A percentile compares a stretch with the other conserved stretches of the same genome.
Evolutionary conservation across 345 rosid species (phyloP).

Genomic region (Jatropha curcas): DNA sequence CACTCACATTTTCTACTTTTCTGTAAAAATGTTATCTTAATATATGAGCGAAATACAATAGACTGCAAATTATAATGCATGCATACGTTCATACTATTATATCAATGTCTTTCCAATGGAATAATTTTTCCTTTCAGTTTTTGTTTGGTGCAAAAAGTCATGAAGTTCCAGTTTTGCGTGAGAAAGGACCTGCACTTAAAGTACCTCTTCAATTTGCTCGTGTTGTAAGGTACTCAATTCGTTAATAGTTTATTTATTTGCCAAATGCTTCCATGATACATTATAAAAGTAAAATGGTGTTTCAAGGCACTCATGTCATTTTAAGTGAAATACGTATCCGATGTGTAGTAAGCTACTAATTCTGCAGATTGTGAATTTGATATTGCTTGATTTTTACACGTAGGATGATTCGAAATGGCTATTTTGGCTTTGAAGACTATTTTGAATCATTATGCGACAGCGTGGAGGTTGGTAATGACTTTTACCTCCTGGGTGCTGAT

Average conservation of each 20-base stretch:
- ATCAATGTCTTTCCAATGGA: conserved; percentile 11
- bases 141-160: conserved; percentile 43
- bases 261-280: neutral
- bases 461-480: conserved; percentile 38
- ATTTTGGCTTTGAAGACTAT: conserved; percentile 41
- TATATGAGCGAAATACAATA: neutral
- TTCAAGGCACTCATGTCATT: too few species aligned
- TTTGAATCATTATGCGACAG: conserved; percentile 43
- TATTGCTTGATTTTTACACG: neutral
- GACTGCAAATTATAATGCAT: neutral
- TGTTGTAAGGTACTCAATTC: conserved; percentile 39
- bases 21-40: too few species aligned
- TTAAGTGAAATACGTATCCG: too few species aligned
- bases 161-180: conserved; percentile 41
- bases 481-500: conserved; percentile 42
- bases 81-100: neutral
- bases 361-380: neutral
- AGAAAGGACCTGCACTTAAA: conserved; percentile 30
- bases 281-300: too few species aligned
- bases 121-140: conserved; percentile 31
- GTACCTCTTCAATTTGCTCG: conserved; percentile 53
- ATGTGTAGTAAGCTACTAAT: neutral
- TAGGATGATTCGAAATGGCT: conserved; percentile 47
- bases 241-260: neutral
- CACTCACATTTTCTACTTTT: neutral